Evolutionary conservation across 768 basidiomycete species (phyloP), one percentile per base, ranked within the genome.

Genomic region (Tubosaeta sp.): DNA sequence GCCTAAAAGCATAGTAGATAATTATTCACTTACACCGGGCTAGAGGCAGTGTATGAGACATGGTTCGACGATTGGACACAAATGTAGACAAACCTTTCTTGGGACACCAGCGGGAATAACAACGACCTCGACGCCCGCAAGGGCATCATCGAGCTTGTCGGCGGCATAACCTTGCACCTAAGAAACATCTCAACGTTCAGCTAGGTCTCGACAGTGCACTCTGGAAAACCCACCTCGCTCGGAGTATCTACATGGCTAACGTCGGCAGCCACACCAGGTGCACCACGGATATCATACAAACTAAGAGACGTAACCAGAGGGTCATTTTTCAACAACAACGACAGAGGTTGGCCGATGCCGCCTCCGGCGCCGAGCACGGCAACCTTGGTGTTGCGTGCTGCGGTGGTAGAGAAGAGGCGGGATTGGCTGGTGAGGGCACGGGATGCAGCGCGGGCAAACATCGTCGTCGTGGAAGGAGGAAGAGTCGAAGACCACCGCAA

Each of bases 41-140:
- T 91, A 63, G 31, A 59, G 60, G 63, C 53, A 36, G 61, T 57
- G 47, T 57, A 60, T 63, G 44, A 76, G 62, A 62, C 59, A 49
- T 3, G 1, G 35, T 31, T 24, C 10, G 50, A 29, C 6, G 1
- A 19, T 13, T 44, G 42, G 34, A 40, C 41, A 6, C 32, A 21
- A 30, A 22, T 45, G 18, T 40, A 29, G 22, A 61, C 71, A 63
- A 66, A 94, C 93, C 84, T 99, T 99, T 69, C 96, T 81, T 58
- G 96, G 96, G 55, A 99, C 95, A 82, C 96, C 96, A 73, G 96
- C 96, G 52, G 96, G 96, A 68, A 98, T 96, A 57, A 98, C 89
- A 59, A 98, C 86, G 56, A 98, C 89, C 71, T 97, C 78, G 52
- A 82, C 87, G 56, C 87, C 94, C 53, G 90, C 84, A 53, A 99